Conservation (phyloP, 2,329 filamentous ascomycete species). For the Nothophaeocryptopus gaeumannii region DNA sequence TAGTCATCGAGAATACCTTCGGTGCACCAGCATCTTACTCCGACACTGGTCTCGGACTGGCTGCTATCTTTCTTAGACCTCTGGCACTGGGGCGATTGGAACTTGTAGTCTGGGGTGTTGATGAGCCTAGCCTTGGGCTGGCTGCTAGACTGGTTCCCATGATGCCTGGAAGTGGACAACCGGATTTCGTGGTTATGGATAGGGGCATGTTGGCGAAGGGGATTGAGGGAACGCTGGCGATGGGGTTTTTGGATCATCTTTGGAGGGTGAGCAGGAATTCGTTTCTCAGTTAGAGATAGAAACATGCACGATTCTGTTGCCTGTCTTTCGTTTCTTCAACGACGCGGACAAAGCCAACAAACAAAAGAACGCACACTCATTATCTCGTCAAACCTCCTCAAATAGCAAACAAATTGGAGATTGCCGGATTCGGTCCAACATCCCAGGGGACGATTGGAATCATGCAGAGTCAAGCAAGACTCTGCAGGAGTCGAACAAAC, state of each 20-base stretch:
- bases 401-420: too few species aligned
- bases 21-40: slow-evolving; percentile 3
- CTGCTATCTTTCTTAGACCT: slow-evolving; percentile 53
- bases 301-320: too few species aligned
- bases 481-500: too few species aligned
- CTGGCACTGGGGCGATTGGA: slow-evolving; percentile 49
- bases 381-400: too few species aligned
- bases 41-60: slow-evolving; percentile 36
- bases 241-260: slow-evolving; percentile 55
- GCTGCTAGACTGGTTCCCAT: slow-evolving; percentile 55
- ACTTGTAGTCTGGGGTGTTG: slow-evolving; percentile 56
- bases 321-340: too few species aligned
- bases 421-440: too few species aligned
- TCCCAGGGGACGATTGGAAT: too few species aligned
- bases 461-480: too few species aligned
- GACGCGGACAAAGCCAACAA: too few species aligned
- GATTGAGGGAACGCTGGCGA: slow-evolving; percentile 50
- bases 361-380: too few species aligned
- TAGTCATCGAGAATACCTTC: slow-evolving; percentile 12
- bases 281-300: too few species aligned
- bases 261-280: slow-evolving; percentile 53
- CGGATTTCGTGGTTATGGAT: slow-evolving; percentile 55
- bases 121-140: slow-evolving; percentile 46
- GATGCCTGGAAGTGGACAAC: slow-evolving; percentile 56
- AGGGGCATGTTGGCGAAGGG: slow-evolving; percentile 50